Conservation (phyloP, 1,284 basidiomycete genomes). For the Anthracocystis setariae region DNA sequence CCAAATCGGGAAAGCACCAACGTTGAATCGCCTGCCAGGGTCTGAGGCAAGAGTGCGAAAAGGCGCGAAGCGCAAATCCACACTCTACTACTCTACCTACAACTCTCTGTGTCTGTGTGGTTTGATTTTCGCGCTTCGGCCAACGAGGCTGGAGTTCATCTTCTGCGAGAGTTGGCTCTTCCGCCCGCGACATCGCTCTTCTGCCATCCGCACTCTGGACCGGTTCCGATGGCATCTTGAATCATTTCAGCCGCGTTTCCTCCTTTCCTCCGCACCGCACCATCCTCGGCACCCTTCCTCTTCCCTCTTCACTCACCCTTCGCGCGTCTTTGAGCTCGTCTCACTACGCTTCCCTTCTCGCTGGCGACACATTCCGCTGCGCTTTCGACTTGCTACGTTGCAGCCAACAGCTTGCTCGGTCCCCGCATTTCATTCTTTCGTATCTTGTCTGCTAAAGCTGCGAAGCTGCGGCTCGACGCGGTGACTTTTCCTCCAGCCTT, state of each 20-base stretch:
- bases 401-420: background rate
- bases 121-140: background rate
- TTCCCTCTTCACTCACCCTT: background rate
- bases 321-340: background rate
- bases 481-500: constrained; percentile 6
- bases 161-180: background rate
- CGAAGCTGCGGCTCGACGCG: background rate
- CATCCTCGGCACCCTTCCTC: background rate
- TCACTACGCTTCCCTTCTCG: background rate
- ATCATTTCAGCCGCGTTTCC: background rate
- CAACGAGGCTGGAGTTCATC: background rate
- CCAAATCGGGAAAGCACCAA: constrained; percentile 1
- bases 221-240: constrained; percentile 6
- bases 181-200: background rate
- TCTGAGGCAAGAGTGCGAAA: background rate
- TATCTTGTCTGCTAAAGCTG: background rate
- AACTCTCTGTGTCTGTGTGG: no score
- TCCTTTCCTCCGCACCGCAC: constrained; percentile 2
- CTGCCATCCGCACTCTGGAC: constrained; percentile 6
- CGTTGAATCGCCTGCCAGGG: background rate
- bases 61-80: constrained; percentile 2
- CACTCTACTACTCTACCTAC: no score
- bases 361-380: no score
- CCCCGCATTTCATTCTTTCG: background rate
- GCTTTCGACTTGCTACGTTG: background rate